Percentiles rank a stretch among this genome's conserved stretches.
Evolutionary conservation across 345 rosid species (phyloP).

Genomic region (Corymbia maculata): DNA sequence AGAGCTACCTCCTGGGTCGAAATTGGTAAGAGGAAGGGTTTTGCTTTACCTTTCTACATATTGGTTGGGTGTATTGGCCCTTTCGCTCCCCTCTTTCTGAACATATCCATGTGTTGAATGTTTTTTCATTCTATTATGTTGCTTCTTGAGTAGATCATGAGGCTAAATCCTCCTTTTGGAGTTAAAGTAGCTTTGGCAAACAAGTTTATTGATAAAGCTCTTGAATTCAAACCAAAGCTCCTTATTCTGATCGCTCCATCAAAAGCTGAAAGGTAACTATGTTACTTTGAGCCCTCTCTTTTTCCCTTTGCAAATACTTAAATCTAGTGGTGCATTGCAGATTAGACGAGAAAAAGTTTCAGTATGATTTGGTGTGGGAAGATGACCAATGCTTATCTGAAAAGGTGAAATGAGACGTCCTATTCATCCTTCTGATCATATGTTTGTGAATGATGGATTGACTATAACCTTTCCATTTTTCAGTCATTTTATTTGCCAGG

Average conservation of each 20-base stretch:
- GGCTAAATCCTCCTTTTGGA: constrained; percentile 91
- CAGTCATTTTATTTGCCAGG: constrained; percentile 96
- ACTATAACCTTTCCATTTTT: not conserved
- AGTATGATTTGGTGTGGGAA: constrained; percentile 81
- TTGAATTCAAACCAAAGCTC: constrained; percentile 79
- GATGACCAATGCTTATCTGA: constrained; percentile 49
- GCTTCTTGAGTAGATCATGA: constrained; percentile 48
- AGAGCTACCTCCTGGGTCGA: constrained; percentile 65
- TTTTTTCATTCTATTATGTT: not conserved
- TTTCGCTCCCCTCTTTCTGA: not conserved
- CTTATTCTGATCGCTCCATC: constrained; percentile 80
- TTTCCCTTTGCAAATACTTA: not conserved
- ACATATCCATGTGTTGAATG: not conserved
- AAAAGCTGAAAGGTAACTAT: constrained; percentile 59
- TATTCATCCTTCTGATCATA: not conserved
- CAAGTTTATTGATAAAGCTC: constrained; percentile 70
- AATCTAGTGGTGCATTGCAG: constrained; percentile 21
- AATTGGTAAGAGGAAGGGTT: constrained; percentile 38
- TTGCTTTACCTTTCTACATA: not conserved
- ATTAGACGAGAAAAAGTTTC: constrained; percentile 47
- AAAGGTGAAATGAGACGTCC: constrained; percentile 32
- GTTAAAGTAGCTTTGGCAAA: constrained; percentile 58
- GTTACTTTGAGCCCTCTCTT: not conserved
- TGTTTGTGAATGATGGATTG: not conserved
- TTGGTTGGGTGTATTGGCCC: not conserved